Base-by-base conservation (phyloP, 2,329 filamentous ascomycete genomes). In the Coniochaeta sp. region DNA sequence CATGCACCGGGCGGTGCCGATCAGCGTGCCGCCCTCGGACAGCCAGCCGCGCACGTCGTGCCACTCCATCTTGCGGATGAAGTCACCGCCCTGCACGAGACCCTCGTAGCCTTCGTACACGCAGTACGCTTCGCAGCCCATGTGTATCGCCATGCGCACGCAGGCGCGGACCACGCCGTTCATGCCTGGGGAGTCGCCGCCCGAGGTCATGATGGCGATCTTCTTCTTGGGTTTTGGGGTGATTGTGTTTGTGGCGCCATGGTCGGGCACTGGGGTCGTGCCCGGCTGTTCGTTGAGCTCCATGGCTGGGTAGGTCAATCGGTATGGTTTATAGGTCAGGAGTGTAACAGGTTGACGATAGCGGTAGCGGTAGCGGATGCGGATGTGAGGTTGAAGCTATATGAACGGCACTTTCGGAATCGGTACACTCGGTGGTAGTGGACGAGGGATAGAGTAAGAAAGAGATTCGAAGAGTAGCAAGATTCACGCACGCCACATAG, bases 61-160 rank as follows among this genome's bases (percentile, higher is more conserved):
- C 93, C 93, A 98, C 58, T 85, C 78, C 85, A 96, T 91, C 77
- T 90, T 84, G 68, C 85, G 86, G 77, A 99, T 98, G 77, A 93
- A 86, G 71, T 92, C 83, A 55, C 91, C 92, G 67, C 93, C 95
- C 66, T 89, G 85, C 31, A 99, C 93, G 59, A 99, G 82, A 47
- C 95, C 95, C 71, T 98, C 92, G 77, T 99, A 99, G 63, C 95
- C 95, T 75, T 98, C 95, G 75, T 93, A 95, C 72, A 95, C 80
- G 67, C 88, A 90, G 69, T 85, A 95, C 63, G 89, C 83, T 68
- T 93, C 89, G 71, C 90, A 93, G 63, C 84, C 88, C 74, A 90
- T 85, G 74, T 95, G 87, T 67, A 98, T 91, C 58, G 92, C 86
- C 84, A 92, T 96, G 67, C 95, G 89, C 61, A 99, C 90, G 31